Evolutionary conservation across 225 moss, liverwort and hornwort species (phyloP).

Genomic region (Marchantia polymorpha): DNA sequence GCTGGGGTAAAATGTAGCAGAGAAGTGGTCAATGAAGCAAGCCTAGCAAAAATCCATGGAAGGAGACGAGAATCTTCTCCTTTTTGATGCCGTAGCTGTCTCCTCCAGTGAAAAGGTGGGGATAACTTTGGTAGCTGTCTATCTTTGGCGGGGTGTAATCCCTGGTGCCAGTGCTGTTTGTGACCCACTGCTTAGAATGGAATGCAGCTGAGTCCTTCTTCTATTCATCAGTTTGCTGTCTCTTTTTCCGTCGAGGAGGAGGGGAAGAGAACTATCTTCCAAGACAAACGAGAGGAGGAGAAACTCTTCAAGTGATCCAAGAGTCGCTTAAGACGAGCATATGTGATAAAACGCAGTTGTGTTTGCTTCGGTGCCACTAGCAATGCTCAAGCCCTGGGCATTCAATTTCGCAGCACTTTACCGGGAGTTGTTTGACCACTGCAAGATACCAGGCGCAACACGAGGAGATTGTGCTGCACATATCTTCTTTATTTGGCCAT

Average conservation of each 20-base stretch:
- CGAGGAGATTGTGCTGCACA: not conserved
- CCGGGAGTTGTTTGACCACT: not conserved
- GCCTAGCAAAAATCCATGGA: not conserved
- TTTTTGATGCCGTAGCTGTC: too few species aligned
- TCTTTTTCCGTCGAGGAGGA: not conserved
- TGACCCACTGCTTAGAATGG: not conserved
- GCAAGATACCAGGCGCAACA: not conserved
- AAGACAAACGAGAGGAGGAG: not conserved
- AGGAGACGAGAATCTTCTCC: not conserved
- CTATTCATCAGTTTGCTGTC: slow-evolving; percentile 1
- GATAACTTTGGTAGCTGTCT: not conserved
- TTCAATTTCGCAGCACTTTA: not conserved
- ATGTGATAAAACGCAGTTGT: not conserved
- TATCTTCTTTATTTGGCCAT: slow-evolving; percentile 2
- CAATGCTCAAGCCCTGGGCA: not conserved
- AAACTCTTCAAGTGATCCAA: not conserved
- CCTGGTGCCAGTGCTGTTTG: not conserved
- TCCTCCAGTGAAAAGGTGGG: not conserved
- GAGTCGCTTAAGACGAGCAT: not conserved
- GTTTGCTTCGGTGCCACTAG: slow-evolving; percentile 2
- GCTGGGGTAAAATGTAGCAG: too few species aligned
- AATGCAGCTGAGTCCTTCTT: not conserved
- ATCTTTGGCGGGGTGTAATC: not conserved
- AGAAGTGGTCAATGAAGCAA: too few species aligned
- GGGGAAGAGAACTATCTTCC: not conserved